Percentiles rank a stretch among this genome's conserved stretches.
These are phyloP conservation scores for Solanum pinnatisectum DNA, from an alignment of 257 asterid species.

Conservation along the genomic window DNA sequence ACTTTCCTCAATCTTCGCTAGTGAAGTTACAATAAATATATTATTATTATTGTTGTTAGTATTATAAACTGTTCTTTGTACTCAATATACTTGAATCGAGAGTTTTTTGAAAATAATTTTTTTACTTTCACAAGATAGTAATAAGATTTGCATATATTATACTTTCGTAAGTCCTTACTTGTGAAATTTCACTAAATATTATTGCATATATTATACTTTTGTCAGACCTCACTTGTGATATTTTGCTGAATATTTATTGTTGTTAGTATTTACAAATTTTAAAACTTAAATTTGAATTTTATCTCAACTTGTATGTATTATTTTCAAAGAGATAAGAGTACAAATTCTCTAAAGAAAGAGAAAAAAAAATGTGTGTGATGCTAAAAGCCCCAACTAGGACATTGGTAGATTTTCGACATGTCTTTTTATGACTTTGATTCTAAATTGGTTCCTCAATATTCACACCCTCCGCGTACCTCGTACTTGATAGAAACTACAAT, in stretches of 20 bases:
- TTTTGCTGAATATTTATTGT: too few relatives aligned
- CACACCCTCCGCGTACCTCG: neutral
- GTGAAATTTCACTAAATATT: too few relatives aligned
- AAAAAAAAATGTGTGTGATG: neutral
- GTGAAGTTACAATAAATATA: neutral
- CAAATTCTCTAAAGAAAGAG: neutral
- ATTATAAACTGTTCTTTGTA: too few relatives aligned
- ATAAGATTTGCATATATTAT: too few relatives aligned
- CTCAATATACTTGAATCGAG: too few relatives aligned
- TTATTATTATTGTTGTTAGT: too few relatives aligned
- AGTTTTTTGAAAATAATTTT: too few relatives aligned
- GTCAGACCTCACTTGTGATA: too few relatives aligned
- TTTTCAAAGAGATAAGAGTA: neutral
- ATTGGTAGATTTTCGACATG: neutral
- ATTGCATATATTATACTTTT: neutral
- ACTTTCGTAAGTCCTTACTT: neutral
- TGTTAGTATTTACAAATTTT: neutral
- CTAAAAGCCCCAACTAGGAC: neutral
- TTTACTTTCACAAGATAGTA: too few relatives aligned
- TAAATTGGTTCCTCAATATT: neutral
- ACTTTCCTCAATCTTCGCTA: neutral
- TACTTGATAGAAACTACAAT: neutral
- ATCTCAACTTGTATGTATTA: neutral
- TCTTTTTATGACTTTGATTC: neutral
- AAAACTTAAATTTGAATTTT: neutral